Evolutionary conservation across 2,329 filamentous ascomycete genomes (phyloP), one percentile per base, ranked within the genome.

Genomic region (Cladosporium sp.): DNA sequence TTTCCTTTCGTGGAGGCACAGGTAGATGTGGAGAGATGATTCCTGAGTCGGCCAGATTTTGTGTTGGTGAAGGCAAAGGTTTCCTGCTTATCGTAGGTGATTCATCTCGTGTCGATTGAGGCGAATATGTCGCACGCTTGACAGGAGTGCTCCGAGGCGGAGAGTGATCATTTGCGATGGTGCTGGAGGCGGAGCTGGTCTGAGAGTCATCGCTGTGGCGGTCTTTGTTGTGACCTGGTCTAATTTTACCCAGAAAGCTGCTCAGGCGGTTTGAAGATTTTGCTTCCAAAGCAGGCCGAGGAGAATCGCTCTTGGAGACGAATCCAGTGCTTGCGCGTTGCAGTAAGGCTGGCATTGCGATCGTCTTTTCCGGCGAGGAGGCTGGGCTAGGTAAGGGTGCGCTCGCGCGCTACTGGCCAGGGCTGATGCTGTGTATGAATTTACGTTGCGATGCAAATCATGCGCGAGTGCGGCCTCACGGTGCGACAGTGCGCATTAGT

Each of bases 291-390:
- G 50, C 13, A 6, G 52, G 52, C 40, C 40, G 52, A 15, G 40
- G 40, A 19, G 39, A 25, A 20, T 55, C 52, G 40, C 15, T 34
- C 24, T 45, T 55, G 40, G 37, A 32, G 20, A 32, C 37, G 12
- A 55, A 36, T n/a, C 52, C 52, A 47, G 52, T 55, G 40, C 40
- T 37, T 6, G 52, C 52, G 52, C 52, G 52, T 37, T 55, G 52
- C 3, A 55, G 20, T 13, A 55, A 36, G 19, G 40, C 52, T 7
- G 52, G 52, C 52, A 55, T 55, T 24, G 20, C 47, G 52, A 37
- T 15, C n/a, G n/a, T n/a, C n/a, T n/a, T n/a, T 28, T 55, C 35
- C 3, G 35, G 28, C 19, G 7, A 22, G 12, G 47, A 37, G 13
- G 10, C 10, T 48, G 28, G 25, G 37, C 28, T 25, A 19, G 34